phyloP scores from a whole-genome alignment of 1,284 basidiomycete species.

The Rhodotorula sp. region DNA sequence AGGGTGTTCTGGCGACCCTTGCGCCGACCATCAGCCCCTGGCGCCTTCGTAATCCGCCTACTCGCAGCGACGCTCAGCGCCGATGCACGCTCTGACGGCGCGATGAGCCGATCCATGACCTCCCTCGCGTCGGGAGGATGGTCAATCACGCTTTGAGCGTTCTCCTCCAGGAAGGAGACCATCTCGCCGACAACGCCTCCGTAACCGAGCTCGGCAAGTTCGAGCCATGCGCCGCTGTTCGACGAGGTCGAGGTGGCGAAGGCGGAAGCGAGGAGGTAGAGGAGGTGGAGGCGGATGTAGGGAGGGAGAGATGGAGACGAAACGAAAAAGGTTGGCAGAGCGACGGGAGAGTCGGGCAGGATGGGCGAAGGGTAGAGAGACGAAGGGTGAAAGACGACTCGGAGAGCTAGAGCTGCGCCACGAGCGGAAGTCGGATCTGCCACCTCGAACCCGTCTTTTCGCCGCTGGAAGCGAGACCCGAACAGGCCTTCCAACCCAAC shows the following conservation, averaged over 20 bases:
- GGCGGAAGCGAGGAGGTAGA: constrained; percentile 55
- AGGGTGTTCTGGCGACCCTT: constrained; percentile 45
- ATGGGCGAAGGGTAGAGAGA: constrained; percentile 57
- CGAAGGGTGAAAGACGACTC: constrained; percentile 62
- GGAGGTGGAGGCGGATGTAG: constrained; percentile 80
- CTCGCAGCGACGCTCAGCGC: background rate
- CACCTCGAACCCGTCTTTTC: constrained; percentile 45
- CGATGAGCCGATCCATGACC: constrained; percentile 62
- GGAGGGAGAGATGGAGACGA: constrained; percentile 69
- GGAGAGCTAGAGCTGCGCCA: constrained; percentile 59
- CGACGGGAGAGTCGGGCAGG: constrained; percentile 45
- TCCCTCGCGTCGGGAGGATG: constrained; percentile 67
- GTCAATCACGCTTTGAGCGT: constrained; percentile 65
- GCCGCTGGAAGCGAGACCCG: constrained; percentile 49
- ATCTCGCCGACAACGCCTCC: constrained; percentile 71
- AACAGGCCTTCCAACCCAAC: constrained; percentile 61
- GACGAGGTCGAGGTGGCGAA: constrained; percentile 37
- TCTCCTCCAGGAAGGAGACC: constrained; percentile 70
- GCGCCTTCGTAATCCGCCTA: constrained; percentile 47
- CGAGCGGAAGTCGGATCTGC: constrained; percentile 38
- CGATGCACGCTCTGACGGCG: constrained; percentile 3
- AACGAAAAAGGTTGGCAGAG: constrained; percentile 71
- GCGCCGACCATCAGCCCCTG: background rate
- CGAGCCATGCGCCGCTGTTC: constrained; percentile 53
- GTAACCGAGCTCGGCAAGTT: constrained; percentile 64